Conservation (phyloP, 164 flowering plant species). For the Vitis amurensis region DNA sequence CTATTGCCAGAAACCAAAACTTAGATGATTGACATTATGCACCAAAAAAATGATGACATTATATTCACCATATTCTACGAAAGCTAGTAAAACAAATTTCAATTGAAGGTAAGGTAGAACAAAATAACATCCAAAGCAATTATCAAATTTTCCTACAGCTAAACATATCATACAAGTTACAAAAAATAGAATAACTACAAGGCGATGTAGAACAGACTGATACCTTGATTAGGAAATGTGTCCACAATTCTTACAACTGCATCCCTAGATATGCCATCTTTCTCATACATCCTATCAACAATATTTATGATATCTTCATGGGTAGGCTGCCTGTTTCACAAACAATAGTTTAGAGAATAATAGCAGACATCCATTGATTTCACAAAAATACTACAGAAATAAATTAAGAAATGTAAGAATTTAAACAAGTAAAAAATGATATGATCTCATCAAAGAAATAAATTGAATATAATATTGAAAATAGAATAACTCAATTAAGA, state of each 20-base stretch:
- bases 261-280: slow-evolving; percentile 78
- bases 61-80: too few species aligned
- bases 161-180: neutral
- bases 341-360: slow-evolving; percentile 11
- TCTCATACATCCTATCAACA: slow-evolving; percentile 83
- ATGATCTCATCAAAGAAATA: too few species aligned
- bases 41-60: too few species aligned
- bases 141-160: neutral
- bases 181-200: neutral
- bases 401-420: too few species aligned
- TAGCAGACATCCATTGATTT: slow-evolving; percentile 1
- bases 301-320: slow-evolving; percentile 81
- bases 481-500: too few species aligned
- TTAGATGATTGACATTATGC: too few species aligned
- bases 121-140: neutral
- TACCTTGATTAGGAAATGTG: slow-evolving; percentile 94
- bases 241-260: slow-evolving; percentile 65
- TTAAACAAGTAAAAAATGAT: too few species aligned
- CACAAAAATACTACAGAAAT: neutral
- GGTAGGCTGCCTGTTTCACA: slow-evolving; percentile 77
- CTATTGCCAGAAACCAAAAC: too few species aligned
- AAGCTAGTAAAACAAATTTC: too few species aligned
- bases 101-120: neutral
- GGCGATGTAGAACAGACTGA: slow-evolving; percentile 4
- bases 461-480: too few species aligned